Base-by-base conservation (phyloP, 768 basidiomycete genomes). In the Trametes gibbosa region DNA sequence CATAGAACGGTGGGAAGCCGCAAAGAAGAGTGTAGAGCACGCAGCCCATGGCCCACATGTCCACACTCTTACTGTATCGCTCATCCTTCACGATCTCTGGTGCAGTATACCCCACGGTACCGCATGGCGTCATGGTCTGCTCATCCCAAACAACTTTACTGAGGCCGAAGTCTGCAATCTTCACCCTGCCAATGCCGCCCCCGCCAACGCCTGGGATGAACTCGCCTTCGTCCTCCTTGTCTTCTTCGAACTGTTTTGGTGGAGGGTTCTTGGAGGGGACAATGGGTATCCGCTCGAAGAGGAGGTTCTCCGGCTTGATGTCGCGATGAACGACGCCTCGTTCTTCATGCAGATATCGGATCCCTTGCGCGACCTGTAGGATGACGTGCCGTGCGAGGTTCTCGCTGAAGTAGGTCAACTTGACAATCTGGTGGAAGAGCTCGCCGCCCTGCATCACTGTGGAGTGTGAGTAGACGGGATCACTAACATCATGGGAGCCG, bases 21-120 rank as follows among this genome's bases (percentile, higher is more conserved):
- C 97, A 98, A 19, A 99, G 85, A 2, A 98, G 80, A 2, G 97
- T 99, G 76, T 99, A 99, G 1, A 99, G 81, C n/a, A 99, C 97
- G 73, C 97, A 99, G 40, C 97, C 97, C 37, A 99, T 77, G 2
- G 97, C 97, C 97, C 97, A 99, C 97, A 98, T 98, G 70, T 99
- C 97, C 54, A 98, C 96, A 68, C 90, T 93, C 75, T 95, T 95
- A 72, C 86, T 90, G 71, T 96, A 96, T 27, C 94, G 83, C 76
- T 99, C 96, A 70, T 98, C 97, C 75, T 98, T 98, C 67, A 99
- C 97, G 61, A 99, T 99, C 75, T 99, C 97, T 5, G 97, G 97
- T 6, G 97, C 97, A 2, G 97, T 99, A 74, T 99, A 99, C 21
- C 97, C 97, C 32, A 99, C 96, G 2, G 97, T 99, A n/a, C 97